These are phyloP conservation scores for Auricularia cornea DNA, from an alignment of 768 basidiomycete genomes.

Conservation along the genomic window DNA sequence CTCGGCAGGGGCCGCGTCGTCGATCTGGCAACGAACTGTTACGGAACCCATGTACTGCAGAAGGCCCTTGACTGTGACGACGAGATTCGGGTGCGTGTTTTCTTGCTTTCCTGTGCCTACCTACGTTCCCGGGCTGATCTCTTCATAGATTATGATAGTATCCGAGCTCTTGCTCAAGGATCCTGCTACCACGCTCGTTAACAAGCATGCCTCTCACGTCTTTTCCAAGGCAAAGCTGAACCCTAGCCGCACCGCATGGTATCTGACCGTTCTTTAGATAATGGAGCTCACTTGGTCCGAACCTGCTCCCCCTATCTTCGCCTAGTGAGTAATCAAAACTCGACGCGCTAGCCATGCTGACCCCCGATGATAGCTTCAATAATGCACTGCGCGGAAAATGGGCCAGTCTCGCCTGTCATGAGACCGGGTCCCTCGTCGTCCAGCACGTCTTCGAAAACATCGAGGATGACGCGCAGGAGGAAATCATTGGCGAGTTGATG, in stretches of 20 bases:
- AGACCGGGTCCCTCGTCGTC: slow-evolving; percentile 82
- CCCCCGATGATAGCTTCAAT: slow-evolving; percentile 52
- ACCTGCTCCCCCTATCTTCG: slow-evolving; percentile 82
- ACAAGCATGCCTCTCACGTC: slow-evolving; percentile 86
- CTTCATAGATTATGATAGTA: slow-evolving; percentile 52
- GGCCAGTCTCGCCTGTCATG: slow-evolving; percentile 84
- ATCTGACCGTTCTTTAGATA: slow-evolving; percentile 39
- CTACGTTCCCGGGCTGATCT: too few relatives aligned
- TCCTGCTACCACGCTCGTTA: slow-evolving; percentile 77
- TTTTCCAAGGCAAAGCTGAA: slow-evolving; percentile 54
- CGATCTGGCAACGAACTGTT: slow-evolving; percentile 81
- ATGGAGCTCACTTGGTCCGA: slow-evolving; percentile 87
- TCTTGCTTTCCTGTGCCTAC: background rate
- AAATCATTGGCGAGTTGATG: slow-evolving; percentile 76
- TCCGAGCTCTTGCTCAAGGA: slow-evolving; percentile 78
- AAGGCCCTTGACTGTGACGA: slow-evolving; percentile 89
- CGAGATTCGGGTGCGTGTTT: slow-evolving; percentile 47
- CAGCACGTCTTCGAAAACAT: slow-evolving; percentile 87
- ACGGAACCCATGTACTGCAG: slow-evolving; percentile 83
- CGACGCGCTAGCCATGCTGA: background rate
- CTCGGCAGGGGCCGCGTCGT: slow-evolving; percentile 66
- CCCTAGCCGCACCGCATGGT: slow-evolving; percentile 31
- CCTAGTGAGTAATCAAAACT: slow-evolving; percentile 69
- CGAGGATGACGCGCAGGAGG: slow-evolving; percentile 75
- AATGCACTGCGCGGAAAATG: slow-evolving; percentile 82